Percentiles rank a stretch among this genome's conserved stretches.
phyloP scores from a whole-genome alignment of 192 early-diverging fungal genomes.

The Podochytrium sp. region DNA sequence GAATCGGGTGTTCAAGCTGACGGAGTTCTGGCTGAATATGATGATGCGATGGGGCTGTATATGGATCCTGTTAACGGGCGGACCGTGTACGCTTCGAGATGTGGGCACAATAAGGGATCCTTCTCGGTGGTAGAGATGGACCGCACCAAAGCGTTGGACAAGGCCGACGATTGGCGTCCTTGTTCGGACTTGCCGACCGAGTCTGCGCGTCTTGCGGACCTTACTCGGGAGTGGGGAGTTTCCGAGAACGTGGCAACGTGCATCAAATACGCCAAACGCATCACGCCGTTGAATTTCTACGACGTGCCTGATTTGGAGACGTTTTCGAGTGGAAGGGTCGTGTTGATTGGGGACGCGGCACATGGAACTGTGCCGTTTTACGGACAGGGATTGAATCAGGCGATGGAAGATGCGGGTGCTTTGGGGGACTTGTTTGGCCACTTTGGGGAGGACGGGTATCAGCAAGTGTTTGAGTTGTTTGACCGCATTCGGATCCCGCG shows the following conservation, averaged over 20 bases:
- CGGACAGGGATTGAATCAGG: no score
- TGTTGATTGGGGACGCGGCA: conserved; percentile 29
- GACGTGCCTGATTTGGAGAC: neutral
- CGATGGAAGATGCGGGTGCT: conserved; percentile 36
- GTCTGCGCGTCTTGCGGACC: neutral
- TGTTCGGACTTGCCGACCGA: no score
- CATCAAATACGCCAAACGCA: neutral
- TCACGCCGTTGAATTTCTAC: neutral
- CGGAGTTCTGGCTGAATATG: no score
- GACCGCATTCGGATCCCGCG: conserved; percentile 13
- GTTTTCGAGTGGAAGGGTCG: neutral
- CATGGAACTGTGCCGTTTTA: conserved; percentile 35
- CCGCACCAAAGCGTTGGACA: neutral
- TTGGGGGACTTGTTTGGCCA: conserved; percentile 25
- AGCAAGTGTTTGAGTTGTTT: conserved; percentile 5
- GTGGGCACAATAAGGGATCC: neutral
- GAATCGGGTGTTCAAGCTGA: no score
- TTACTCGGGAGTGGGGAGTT: neutral
- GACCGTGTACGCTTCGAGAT: neutral
- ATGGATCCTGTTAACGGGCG: neutral
- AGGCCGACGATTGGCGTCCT: neutral
- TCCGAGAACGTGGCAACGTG: neutral
- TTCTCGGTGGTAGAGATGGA: no score
- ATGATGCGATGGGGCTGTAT: no score
- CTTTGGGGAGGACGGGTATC: neutral